phyloP scores from a whole-genome alignment of 805 yeast species.

The Wickerhamomyces strasburgensis region DNA sequence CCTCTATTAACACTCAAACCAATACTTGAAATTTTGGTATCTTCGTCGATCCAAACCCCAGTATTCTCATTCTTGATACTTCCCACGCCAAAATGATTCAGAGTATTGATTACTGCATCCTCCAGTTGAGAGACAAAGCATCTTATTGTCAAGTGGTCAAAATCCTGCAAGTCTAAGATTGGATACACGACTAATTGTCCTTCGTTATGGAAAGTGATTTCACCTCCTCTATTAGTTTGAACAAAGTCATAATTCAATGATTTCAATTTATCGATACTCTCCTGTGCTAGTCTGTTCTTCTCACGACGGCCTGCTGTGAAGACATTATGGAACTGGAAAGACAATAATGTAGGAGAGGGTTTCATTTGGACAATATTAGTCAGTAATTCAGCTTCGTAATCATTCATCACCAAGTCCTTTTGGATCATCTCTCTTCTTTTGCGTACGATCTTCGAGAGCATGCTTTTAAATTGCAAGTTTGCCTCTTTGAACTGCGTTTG shows the following conservation, averaged over 20 bases:
- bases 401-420: conserved; percentile 38
- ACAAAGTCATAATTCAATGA: conserved; percentile 52
- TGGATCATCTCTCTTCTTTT: conserved; percentile 34
- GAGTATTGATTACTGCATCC: conserved; percentile 45
- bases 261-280: conserved; percentile 24
- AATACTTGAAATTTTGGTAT: conserved; percentile 74
- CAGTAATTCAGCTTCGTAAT: conserved; percentile 42
- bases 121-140: conserved; percentile 67
- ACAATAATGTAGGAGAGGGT: conserved; percentile 64
- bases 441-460: conserved; percentile 42
- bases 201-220: conserved; percentile 93
- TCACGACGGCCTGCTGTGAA: conserved; percentile 92
- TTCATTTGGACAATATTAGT: conserved; percentile 40
- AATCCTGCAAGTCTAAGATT: conserved; percentile 62
- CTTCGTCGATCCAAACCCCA: conserved; percentile 75
- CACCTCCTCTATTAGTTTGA: conserved; percentile 91
- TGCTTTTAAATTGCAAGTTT: conserved; percentile 50
- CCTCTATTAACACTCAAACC: conserved; percentile 85
- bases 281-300: conserved; percentile 40
- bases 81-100: conserved; percentile 36
- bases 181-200: conserved; percentile 91
- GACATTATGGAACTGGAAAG: conserved; percentile 81
- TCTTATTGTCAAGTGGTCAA: conserved; percentile 50
- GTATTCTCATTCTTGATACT: conserved; percentile 59
- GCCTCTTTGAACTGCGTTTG: conserved; percentile 55